Evolutionary conservation across 2,329 filamentous ascomycete genomes (phyloP).

Genomic region (Curvularia sp.): DNA sequence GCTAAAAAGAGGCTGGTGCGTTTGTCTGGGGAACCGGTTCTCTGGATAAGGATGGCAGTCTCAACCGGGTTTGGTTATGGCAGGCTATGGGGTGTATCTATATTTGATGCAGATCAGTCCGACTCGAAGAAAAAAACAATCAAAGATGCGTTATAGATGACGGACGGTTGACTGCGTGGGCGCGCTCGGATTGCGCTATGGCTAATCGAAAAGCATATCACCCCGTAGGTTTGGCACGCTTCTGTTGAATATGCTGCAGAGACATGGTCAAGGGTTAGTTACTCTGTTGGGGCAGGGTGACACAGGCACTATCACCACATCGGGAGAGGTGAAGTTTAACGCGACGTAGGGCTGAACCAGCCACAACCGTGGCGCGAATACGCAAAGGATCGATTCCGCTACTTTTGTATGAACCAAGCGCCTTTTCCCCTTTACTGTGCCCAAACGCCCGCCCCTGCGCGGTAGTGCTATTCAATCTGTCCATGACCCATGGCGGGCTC

Average conservation of each 20-base stretch:
- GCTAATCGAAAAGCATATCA: not conserved
- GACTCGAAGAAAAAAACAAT: not conserved
- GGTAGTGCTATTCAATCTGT: slow-evolving; percentile 42
- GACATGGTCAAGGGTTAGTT: not conserved
- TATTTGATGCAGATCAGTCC: slow-evolving; percentile 1
- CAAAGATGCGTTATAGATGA: slow-evolving; percentile 10
- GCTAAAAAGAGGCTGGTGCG: not conserved
- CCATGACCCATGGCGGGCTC: slow-evolving; percentile 28
- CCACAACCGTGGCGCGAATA: slow-evolving; percentile 17
- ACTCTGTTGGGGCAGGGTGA: not conserved
- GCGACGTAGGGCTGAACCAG: slow-evolving; percentile 14
- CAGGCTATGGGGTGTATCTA: not conserved
- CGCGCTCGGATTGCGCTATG: slow-evolving; percentile 6
- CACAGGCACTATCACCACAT: not conserved
- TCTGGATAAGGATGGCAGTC: not conserved
- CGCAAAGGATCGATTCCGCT: slow-evolving; percentile 18
- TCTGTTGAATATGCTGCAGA: not conserved
- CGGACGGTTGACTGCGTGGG: slow-evolving; percentile 8
- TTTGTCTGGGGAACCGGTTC: not conserved
- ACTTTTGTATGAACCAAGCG: slow-evolving; percentile 28
- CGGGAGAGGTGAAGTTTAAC: not conserved
- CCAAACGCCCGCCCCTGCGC: slow-evolving; percentile 40
- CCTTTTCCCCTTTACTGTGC: slow-evolving; percentile 15
- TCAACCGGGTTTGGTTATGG: not conserved
- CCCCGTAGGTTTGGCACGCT: not conserved